Conservation (phyloP, 2,329 filamentous ascomycete species). For the Chaetothyriales sp. region DNA sequence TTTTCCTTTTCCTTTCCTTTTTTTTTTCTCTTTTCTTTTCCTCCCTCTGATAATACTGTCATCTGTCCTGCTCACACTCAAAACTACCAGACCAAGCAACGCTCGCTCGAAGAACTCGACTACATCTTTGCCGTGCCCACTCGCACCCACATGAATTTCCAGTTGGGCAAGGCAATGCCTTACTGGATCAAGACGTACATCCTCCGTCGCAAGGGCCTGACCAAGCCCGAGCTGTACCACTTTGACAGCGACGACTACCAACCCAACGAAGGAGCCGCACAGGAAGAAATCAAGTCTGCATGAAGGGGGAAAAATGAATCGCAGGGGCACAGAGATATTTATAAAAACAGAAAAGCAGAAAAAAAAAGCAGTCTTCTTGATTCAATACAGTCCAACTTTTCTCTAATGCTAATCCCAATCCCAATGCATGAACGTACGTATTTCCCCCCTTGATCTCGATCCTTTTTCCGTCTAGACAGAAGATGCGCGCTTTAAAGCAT, state of each 20-base stretch:
- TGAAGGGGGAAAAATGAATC: background rate
- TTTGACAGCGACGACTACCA: constrained; percentile 23
- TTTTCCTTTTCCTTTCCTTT: background rate
- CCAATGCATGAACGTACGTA: background rate
- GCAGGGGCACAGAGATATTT: too few species aligned
- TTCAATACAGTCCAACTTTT: background rate
- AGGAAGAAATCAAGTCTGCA: background rate
- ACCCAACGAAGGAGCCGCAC: background rate
- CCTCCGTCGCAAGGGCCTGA: constrained; percentile 33
- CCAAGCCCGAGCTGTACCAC: constrained; percentile 37
- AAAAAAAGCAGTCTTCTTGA: too few species aligned
- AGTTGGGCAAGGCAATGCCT: constrained; percentile 40
- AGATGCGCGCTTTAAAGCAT: constrained; percentile 10
- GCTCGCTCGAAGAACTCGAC: constrained; percentile 41
- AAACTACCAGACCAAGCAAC: background rate
- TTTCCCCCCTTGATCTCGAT: background rate
- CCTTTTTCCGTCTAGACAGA: background rate
- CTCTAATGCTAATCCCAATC: background rate
- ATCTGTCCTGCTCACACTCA: background rate
- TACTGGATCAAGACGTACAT: constrained; percentile 48
- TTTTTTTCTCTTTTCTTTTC: background rate
- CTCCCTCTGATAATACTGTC: too few species aligned
- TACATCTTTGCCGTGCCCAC: constrained; percentile 45
- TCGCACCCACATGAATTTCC: constrained; percentile 41
- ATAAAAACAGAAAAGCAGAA: too few species aligned